Base-by-base conservation (phyloP, 2,329 filamentous ascomycete genomes). In the Fonsecaea monophora region DNA sequence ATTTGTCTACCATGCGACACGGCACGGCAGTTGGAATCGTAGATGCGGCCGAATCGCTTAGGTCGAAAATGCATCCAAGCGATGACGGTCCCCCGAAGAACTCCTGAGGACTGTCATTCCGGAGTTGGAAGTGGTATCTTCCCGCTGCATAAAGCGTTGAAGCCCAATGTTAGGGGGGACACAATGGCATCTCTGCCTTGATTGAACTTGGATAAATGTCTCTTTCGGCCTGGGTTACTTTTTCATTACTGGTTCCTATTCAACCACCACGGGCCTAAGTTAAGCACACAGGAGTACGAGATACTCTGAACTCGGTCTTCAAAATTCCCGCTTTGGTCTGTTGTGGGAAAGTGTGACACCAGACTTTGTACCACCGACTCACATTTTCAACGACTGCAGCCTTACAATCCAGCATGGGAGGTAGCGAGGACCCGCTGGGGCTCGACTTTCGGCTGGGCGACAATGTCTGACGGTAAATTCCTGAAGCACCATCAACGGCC, bases 51-150 rank as follows among this genome's bases (percentile, higher is more conserved):
- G 32, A 21, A 5, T 61, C 59, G 59, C 42, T 38, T 61, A 61
- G 13, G 59, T 34, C 37, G 40, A 21, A 48, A 25, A 45, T 60
- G 57, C 57, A 60, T 50, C 40, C 38, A 60, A 60, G 40, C 57
- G 57, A 60, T 45, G 10, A 55, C 57, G 25, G 45, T 30, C 30
- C 6, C 25, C 25, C 25, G 25, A 25, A 25, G 25, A 25, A 25
- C 25, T 25, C 34, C 34, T 4, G 34, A 30, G 5, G 40, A 12
- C 18, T 50, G 30, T 4, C 15, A 9, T 34, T 60, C n/a, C 38
- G 42, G 40, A 32, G n/a, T 50, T 9, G 32, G 56, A 15, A 48
- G 13, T 21, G 13, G 18, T 9, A 25, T 60, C 15, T 40, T 18
- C 30, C 15, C 2, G 10, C 25, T 40, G 32, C 30, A 34, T 32